Evolutionary conservation across 345 rosid species (phyloP), one percentile per base, ranked within the genome.

Genomic region (Pistacia vera): DNA sequence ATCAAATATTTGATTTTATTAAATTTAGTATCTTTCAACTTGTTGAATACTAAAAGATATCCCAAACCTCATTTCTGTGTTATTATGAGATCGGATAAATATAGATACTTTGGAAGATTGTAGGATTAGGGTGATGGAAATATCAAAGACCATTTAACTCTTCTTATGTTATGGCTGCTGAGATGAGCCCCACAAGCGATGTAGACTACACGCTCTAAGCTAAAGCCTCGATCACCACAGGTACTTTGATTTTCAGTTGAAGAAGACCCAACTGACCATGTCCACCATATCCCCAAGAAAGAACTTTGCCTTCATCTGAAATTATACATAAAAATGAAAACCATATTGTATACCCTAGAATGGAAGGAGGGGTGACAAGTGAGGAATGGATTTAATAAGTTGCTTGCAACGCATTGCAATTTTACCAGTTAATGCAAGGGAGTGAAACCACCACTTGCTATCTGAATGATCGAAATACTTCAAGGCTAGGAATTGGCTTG

Each of bases 271-370:
- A 81, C 76, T 96, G 99, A 74, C 98, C 97, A 77, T 86, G 94
- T 68, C 97, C 98, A 72, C 98, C 98, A 58, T 90, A 94, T 14
- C 99, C 99, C 98, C 97, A 92, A 5, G 99, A 93, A 75, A 92
- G 87, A 67, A 96, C 94, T 83, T 85, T 91, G 59, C 98, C 93
- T 49, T 96, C 90, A 74, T 89, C 97, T 93, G 83, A 83, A 77
- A 75, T 68, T 44, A 63, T 62, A 64, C 66, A 83, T 56, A 74
- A 5, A 52, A 80, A 76, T 17, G 66, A 77, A 64, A 8, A 73
- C 12, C 20, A n/a, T 13, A 28, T 49, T 65, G 49, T 64, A 56
- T 14, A 35, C 38, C 33, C 11, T 44, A 16, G 25, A 70, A 30
- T 41, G 48, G 35, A 20, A 44, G 11, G 33, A 7, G 12, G 18